Evolutionary conservation across 345 rosid genomes (phyloP).

Genomic region (Sonneratia alba): DNA sequence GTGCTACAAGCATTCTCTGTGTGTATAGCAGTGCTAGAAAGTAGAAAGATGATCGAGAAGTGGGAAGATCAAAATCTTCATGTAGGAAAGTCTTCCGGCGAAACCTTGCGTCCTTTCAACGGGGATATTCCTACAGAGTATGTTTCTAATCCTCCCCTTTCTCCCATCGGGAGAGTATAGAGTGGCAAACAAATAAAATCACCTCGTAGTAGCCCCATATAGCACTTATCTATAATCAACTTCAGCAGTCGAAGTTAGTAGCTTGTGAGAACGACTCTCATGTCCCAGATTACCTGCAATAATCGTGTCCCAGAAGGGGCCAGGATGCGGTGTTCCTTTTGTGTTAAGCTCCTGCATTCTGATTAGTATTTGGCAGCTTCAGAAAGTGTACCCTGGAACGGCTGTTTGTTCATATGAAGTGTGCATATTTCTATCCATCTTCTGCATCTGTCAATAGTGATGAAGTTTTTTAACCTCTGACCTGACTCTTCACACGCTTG

Average conservation of each 20-base stretch:
- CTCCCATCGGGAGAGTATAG: conserved; percentile 74
- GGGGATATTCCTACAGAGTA: conserved; percentile 42
- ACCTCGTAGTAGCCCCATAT: neutral
- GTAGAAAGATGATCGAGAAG: conserved; percentile 23
- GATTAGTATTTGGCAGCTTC: neutral
- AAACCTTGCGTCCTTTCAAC: conserved; percentile 13
- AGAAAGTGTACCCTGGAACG: neutral
- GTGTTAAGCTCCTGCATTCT: neutral
- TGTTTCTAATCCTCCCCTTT: conserved; percentile 52
- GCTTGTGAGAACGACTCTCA: neutral
- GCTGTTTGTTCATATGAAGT: neutral
- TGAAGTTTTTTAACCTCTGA: no score
- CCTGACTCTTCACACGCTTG: no score
- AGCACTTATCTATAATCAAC: neutral
- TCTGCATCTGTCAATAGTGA: no score
- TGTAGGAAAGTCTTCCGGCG: conserved; percentile 25
- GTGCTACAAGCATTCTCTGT: conserved; percentile 77
- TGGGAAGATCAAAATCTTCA: conserved; percentile 13
- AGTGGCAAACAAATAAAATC: neutral
- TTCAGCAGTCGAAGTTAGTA: neutral
- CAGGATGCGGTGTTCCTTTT: neutral
- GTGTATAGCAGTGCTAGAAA: conserved; percentile 63
- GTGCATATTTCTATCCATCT: conserved; percentile 1
- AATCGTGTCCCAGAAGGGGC: neutral
- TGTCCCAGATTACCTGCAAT: neutral